Evolutionary conservation across 257 asterid species (phyloP).

Genomic region (Solanum arcanum): DNA sequence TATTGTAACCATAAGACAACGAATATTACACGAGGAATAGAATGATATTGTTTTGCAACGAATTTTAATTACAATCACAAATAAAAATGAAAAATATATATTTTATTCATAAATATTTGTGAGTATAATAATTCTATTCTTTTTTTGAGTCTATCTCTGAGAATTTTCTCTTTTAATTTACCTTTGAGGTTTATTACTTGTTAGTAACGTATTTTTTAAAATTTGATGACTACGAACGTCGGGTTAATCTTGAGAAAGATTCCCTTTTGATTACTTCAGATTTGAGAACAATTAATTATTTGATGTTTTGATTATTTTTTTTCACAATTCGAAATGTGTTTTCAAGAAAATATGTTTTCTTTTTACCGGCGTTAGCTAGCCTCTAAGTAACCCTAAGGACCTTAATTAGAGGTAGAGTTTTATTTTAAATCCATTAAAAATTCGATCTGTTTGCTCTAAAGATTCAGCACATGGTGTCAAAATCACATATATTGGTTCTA

Average conservation of each 20-base stretch:
- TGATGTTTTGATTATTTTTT: too few species aligned
- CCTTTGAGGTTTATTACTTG: too few species aligned
- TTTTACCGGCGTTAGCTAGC: not conserved
- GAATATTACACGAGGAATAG: not conserved
- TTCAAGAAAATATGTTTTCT: too few species aligned
- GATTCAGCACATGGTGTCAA: not conserved
- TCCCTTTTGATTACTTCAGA: too few species aligned
- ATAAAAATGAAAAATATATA: too few species aligned
- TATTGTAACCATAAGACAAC: not conserved
- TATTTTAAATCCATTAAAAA: not conserved
- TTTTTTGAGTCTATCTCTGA: too few species aligned
- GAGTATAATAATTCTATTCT: too few species aligned
- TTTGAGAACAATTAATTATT: not conserved
- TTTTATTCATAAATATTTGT: too few species aligned
- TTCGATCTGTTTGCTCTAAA: not conserved
- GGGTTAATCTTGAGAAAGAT: not conserved
- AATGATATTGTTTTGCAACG: not conserved
- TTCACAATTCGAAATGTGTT: too few species aligned
- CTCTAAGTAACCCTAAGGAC: not conserved
- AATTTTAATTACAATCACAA: too few species aligned
- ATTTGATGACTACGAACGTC: too few species aligned
- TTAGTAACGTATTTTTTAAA: not conserved
- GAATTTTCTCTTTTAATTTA: too few species aligned
- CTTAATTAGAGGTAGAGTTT: not conserved
- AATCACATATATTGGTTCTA: not conserved